Base-by-base conservation (phyloP, 805 yeast genomes). In the Yarrowia porcina region DNA sequence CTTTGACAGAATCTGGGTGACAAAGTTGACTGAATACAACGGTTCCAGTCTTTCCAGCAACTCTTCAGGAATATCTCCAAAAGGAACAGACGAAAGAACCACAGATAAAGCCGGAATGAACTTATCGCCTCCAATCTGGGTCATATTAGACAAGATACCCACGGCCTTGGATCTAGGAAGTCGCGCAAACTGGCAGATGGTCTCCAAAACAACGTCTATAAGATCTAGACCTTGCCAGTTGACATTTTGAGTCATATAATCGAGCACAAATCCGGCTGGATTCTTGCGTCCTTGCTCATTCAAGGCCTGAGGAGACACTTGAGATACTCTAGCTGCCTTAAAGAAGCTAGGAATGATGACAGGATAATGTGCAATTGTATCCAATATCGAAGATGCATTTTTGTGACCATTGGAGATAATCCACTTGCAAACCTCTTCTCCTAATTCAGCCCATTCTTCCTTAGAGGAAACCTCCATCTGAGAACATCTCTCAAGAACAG, bases 41-140 rank as follows among this genome's bases (percentile, higher is more conserved):
- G 44, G 44, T 13, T 47, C 45, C 21, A 45, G 20, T 20, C 35
- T 27, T 30, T 47, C 57, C 9, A 52, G 18, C 13, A 52, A n/a
- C n/a, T 52, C 33, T 4, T 52, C 44, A 17, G 59, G 59, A 6
- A 52, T 35, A 13, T 52, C 59, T 11, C 44, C 59, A 17, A 52
- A 35, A 1, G 59, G 59, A 3, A 52, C 44, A 9, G 44, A 57
- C 8, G 65, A 39, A n/a, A 38, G 27, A 36, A 35, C 57, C 17
- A 38, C 47, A 12, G 45, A 25, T 12, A 32, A 13, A 32, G 45
- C 47, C 9, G 66, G 66, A 41, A 64, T 60, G 18, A 42, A 45
- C 30, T 64, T 65, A 28, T 63, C 64, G 45, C 35, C 35, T 27
- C 49, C 61, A 42, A 30, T 38, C n/a, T 61, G 41, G 27, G 41